These are phyloP conservation scores for Sinapis alba DNA, from an alignment of 441 rosid genomes.

Conservation along the genomic window DNA sequence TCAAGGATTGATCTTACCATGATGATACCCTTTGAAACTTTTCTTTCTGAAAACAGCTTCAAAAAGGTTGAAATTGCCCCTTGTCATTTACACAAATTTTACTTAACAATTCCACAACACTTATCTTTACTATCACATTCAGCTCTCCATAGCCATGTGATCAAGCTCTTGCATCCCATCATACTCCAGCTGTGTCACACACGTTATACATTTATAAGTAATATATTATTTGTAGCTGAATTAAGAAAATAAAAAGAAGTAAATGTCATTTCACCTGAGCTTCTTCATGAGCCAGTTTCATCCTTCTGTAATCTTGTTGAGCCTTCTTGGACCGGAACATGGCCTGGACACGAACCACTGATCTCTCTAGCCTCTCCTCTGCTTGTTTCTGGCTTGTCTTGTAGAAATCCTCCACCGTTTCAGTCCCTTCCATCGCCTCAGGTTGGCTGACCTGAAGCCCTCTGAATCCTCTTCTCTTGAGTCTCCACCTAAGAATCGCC, in stretches of 20 bases:
- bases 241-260: neutral
- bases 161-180: conserved; percentile 2
- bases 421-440: conserved; percentile 39
- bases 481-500: conserved; percentile 92
- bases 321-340: conserved; percentile 98
- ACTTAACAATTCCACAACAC: conserved; percentile 16
- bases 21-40: neutral
- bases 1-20: conserved; percentile 19
- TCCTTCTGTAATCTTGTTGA: conserved; percentile 83
- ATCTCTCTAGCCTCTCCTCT: conserved; percentile 83
- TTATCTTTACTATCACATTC: neutral
- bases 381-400: conserved; percentile 83
- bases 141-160: conserved; percentile 26
- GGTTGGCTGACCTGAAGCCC: conserved; percentile 58
- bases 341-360: conserved; percentile 84
- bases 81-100: conserved; percentile 3
- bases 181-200: neutral
- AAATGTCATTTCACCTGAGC: conserved; percentile 57
- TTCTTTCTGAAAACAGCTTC: neutral
- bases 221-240: no score
- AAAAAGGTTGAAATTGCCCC: neutral
- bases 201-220: no score
- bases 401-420: conserved; percentile 77
- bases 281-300: conserved; percentile 68
- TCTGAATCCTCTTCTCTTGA: conserved; percentile 91